Evolutionary conservation across 1,139 yeast genomes (phyloP).

Genomic region (Saccharomyces hybrid): DNA sequence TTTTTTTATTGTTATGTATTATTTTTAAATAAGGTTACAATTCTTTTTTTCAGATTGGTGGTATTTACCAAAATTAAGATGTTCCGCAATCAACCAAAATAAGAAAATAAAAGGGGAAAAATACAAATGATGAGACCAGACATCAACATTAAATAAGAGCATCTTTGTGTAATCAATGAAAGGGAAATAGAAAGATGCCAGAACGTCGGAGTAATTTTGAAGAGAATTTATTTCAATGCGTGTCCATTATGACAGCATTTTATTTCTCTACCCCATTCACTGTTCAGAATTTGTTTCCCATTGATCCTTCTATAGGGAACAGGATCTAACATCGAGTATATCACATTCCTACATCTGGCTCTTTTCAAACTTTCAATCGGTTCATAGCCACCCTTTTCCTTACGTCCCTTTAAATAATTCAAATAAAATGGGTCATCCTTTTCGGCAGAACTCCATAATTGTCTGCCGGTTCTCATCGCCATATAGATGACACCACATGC

Average conservation of each 20-base stretch:
- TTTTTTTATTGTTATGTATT: conserved; percentile 7
- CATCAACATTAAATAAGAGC: background rate
- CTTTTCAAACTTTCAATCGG: conserved; percentile 80
- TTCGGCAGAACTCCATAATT: conserved; percentile 82
- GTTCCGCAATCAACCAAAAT: conserved; percentile 3
- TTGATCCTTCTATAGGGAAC: conserved; percentile 80
- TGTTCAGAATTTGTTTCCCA: conserved; percentile 77
- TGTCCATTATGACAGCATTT: conserved; percentile 63
- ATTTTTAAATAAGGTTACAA: conserved; percentile 12
- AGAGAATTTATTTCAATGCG: conserved; percentile 4
- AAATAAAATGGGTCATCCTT: conserved; percentile 73
- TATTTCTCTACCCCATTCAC: conserved; percentile 95
- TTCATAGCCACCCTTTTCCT: conserved; percentile 77
- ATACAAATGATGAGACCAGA: background rate
- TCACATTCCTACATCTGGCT: conserved; percentile 83
- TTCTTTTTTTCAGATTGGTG: background rate
- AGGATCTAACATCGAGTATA: conserved; percentile 88
- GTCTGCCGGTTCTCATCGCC: conserved; percentile 98
- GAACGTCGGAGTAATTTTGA: background rate
- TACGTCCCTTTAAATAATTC: conserved; percentile 66
- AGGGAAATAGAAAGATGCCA: background rate
- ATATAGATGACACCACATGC: conserved; percentile 93
- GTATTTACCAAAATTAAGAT: background rate
- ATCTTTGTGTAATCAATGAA: too few relatives aligned
- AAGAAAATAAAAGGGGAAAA: background rate